These are phyloP conservation scores for Camellia japonica DNA, from an alignment of 148 eudicot genomes.

Conservation along the genomic window DNA sequence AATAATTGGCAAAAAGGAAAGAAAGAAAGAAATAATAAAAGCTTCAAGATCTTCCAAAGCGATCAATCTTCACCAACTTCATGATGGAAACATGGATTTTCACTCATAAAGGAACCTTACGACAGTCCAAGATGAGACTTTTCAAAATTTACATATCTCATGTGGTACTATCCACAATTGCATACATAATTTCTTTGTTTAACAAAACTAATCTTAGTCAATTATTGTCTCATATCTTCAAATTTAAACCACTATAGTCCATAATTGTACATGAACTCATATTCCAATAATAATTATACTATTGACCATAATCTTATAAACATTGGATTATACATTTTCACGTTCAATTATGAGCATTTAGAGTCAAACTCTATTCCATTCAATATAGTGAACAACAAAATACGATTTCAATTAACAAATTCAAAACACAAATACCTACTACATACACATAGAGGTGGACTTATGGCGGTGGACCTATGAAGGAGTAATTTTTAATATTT, in stretches of 20 bases:
- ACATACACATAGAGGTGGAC: not conserved
- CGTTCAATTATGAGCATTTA: not conserved
- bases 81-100: constrained; percentile 3
- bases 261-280: not conserved
- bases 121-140: not conserved
- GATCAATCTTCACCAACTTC: not conserved
- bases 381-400: not conserved
- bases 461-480: no score
- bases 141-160: not conserved
- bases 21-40: not conserved
- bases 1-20: not conserved
- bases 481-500: no score
- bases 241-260: not conserved
- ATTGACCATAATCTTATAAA: not conserved
- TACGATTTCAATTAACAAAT: not conserved
- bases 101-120: not conserved
- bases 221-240: not conserved
- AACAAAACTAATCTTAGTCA: not conserved
- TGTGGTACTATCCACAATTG: not conserved
- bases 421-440: not conserved
- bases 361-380: not conserved
- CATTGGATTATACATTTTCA: not conserved
- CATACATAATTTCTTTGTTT: not conserved
- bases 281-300: not conserved
- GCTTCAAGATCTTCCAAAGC: constrained; percentile 1